A percentile compares a stretch with the other conserved stretches of the same genome.
phyloP scores from a whole-genome alignment of 176 grass and related monocot species.

The bread wheat (Triticum aestivum) region DNA sequence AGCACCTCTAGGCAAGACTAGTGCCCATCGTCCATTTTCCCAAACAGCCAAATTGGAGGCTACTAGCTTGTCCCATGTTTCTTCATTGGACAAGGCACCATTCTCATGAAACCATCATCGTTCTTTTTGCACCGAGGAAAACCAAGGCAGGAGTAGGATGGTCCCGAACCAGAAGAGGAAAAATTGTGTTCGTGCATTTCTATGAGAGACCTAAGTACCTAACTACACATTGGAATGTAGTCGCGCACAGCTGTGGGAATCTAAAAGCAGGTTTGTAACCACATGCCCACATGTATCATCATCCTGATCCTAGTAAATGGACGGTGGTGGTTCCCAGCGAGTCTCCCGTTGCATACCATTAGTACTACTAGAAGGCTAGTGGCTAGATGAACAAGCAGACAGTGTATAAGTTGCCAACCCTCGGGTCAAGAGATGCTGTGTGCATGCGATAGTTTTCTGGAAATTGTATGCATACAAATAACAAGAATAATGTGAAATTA shows the following conservation, averaged over 20 bases:
- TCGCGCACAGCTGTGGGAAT: slow-evolving; percentile 33
- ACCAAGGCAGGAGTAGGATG: slow-evolving; percentile 28
- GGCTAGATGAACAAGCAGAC: not conserved
- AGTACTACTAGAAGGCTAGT: slow-evolving; percentile 1
- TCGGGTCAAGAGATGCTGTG: not conserved
- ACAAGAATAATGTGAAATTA: not conserved
- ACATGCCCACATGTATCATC: slow-evolving; percentile 1
- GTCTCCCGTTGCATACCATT: not conserved
- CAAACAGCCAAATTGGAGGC: slow-evolving; percentile 18
- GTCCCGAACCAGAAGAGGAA: slow-evolving; percentile 19
- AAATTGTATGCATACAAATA: not conserved
- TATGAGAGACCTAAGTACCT: not conserved
- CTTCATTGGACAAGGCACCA: slow-evolving; percentile 38
- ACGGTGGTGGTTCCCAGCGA: slow-evolving; percentile 8
- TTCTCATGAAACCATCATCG: slow-evolving; percentile 23
- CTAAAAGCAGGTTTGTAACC: not conserved
- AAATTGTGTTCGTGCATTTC: slow-evolving; percentile 35
- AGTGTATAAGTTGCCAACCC: not conserved
- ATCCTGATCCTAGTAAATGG: slow-evolving; percentile 32
- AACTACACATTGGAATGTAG: slow-evolving; percentile 16
- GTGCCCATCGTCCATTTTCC: slow-evolving; percentile 24
- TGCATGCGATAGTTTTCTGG: not conserved
- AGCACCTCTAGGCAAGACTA: slow-evolving; percentile 21
- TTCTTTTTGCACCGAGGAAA: slow-evolving; percentile 20
- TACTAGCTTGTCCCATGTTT: slow-evolving; percentile 26